Base-by-base conservation (phyloP, 192 early-diverging fungal species). In the Entomortierella beljakovae region DNA sequence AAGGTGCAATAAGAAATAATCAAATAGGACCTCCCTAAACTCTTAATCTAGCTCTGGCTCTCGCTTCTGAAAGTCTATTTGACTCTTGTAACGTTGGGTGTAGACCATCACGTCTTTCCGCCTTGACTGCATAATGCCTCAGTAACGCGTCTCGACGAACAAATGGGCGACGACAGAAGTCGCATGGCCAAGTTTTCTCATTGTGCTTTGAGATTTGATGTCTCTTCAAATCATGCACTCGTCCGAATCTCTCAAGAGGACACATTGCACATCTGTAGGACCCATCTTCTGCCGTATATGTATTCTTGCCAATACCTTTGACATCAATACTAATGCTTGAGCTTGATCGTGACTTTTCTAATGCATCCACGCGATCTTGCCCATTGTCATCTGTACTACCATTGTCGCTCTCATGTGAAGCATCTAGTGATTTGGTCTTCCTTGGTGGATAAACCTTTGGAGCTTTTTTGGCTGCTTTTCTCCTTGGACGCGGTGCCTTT, bases 401-500 rank as follows among this genome's bases (percentile, higher is more conserved):
- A 20, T 46, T 4, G 11, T 46, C 43, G 20, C 20, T 20, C 20
- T 9, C 55, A 20, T 57, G 29, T 57, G 35, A 2, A 23, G 20
- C 57, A 3, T 4, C 2, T 4, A 10, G 8, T 6, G n/a, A 3
- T 22, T 40, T 63, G 26, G 71, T 42, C n/a, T 28, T 29, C 9
- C 71, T 64, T 1, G 48, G 64, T 29, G 71, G 71, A 51, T 75
- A 75, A 37, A 75, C 64, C 48, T 75, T 75, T 34, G 64, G 71
- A 10, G 38, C 43, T 51, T 38, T 59, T 25, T 67, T 57, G 32
- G 40, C 38, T 3, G 54, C 13, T 11, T 56, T 15, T 33, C 54
- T 75, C 51, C 57, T 54, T 49, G 11, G 25, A n/a, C 71, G 71
- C 6, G 71, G 62, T 8, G 61, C 56, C 56, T 63, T 64, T 10